Evolutionary conservation across 768 basidiomycete genomes (phyloP), one percentile per base, ranked within the genome.

Genomic region (Dendrothele bispora): DNA sequence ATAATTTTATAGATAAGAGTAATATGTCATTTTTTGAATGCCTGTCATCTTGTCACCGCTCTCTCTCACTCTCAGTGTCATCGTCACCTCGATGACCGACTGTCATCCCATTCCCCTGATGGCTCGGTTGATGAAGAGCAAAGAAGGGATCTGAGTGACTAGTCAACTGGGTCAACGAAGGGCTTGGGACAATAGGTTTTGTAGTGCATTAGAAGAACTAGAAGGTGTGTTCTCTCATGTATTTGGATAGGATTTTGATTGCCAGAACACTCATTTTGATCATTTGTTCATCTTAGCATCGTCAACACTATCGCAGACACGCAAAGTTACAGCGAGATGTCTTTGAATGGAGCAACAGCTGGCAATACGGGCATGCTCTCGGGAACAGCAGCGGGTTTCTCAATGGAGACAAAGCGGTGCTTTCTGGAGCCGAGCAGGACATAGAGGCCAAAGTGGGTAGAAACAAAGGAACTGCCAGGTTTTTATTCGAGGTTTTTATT

Each of bases 401-500:
- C 45, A 18, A 35, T 36, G 35, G n/a, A 37, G 45, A 36, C 45
- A 46, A 26, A 36, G 38, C 28, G 35, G 35, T 17, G 45, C 36
- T 7, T 46, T 36, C n/a, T 29, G 12, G 41, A 6, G 29, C 32
- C 4, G 41, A 27, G 26, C 39, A 74, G 27, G 79, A 77, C 36
- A 80, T 78, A 43, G 67, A 74, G 29, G 71, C 74, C 40, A 59
- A 79, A 32, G 64, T 86, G 12, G 86, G 86, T 18, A 77, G 81
- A 57, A 89, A 89, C 58, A 87, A 89, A 56, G 86, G 86, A 27
- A 91, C 89, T 3, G 85, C 90, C n/a, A 73, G 90, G 47, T 93
- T 91, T 65, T 66, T 91, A 55, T n/a, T n/a, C n/a, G n/a, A n/a
- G n/a, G n/a, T n/a, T n/a, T n/a, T n/a, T n/a, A n/a, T n/a, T n/a